Percentiles rank a stretch among this genome's conserved stretches.
Evolutionary conservation across 768 basidiomycete genomes (phyloP).

Genomic region (Russula foetens): DNA sequence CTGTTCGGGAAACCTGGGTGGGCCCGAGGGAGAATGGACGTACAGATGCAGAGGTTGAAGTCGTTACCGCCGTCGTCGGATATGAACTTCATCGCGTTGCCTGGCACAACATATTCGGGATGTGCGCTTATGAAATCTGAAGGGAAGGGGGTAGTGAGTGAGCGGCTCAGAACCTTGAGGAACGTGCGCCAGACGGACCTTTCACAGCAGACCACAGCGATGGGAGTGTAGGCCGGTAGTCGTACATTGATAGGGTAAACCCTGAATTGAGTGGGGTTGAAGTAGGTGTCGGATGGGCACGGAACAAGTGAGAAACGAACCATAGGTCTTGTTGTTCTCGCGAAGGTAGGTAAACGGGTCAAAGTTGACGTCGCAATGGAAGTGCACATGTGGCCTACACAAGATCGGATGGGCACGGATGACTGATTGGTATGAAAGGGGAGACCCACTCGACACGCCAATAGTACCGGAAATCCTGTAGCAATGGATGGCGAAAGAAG

Average conservation of each 20-base stretch:
- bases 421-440: neutral
- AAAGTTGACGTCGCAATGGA: slow-evolving; percentile 66
- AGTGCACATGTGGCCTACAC: slow-evolving; percentile 63
- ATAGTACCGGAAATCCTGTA: slow-evolving; percentile 75
- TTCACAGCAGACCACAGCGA: slow-evolving; percentile 72
- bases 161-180: slow-evolving; percentile 17
- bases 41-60: slow-evolving; percentile 74
- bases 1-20: too few relatives aligned
- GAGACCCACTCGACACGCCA: slow-evolving; percentile 78
- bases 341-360: slow-evolving; percentile 73
- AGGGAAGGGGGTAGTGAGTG: too few relatives aligned
- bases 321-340: slow-evolving; percentile 75
- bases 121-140: slow-evolving; percentile 58
- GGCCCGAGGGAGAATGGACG: slow-evolving; percentile 12
- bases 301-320: slow-evolving; percentile 28
- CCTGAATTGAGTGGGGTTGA: slow-evolving; percentile 33
- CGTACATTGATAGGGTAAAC: slow-evolving; percentile 67
- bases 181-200: slow-evolving; percentile 31
- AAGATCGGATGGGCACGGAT: neutral
- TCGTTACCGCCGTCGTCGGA: slow-evolving; percentile 62
- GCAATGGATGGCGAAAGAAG: slow-evolving; percentile 75
- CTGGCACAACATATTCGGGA: slow-evolving; percentile 48
- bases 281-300: neutral
- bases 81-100: slow-evolving; percentile 68
- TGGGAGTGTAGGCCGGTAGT: slow-evolving; percentile 73